A percentile compares a stretch with the other conserved stretches of the same genome.
Evolutionary conservation across 805 yeast species (phyloP).

Genomic region (Tetrapisispora phaffii): DNA sequence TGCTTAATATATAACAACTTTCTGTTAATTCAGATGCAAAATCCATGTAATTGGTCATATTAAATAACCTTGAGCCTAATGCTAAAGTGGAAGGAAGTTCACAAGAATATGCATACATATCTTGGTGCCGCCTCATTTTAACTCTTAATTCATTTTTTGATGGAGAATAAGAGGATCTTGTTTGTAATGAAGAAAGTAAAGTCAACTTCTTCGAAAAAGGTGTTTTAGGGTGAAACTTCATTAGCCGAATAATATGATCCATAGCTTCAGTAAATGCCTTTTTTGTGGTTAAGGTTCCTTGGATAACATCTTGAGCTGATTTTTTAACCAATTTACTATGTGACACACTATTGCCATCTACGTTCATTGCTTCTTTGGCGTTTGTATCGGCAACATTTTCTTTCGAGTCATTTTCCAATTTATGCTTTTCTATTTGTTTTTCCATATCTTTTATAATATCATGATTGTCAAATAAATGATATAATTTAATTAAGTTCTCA

Average conservation of each 20-base stretch:
- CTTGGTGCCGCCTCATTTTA: constrained; percentile 25
- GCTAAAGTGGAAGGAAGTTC: constrained; percentile 47
- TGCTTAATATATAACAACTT: constrained; percentile 40
- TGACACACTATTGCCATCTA: not conserved
- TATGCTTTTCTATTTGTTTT: not conserved
- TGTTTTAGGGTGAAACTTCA: constrained; percentile 38
- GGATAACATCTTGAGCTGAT: not conserved
- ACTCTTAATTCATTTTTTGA: constrained; percentile 19
- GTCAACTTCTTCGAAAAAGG: constrained; percentile 26
- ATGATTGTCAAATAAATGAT: constrained; percentile 34
- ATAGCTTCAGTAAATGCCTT: constrained; percentile 32
- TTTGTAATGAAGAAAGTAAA: constrained; percentile 13
- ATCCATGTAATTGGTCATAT: constrained; percentile 27
- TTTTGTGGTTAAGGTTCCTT: constrained; percentile 6
- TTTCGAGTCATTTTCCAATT: not conserved
- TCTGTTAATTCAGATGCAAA: constrained; percentile 37
- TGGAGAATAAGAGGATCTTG: constrained; percentile 14
- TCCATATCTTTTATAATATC: constrained; percentile 16
- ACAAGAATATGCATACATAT: constrained; percentile 42
- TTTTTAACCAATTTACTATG: not conserved
- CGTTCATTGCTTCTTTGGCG: not conserved
- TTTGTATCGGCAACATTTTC: not conserved
- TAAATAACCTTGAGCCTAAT: constrained; percentile 35
- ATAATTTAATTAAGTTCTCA: constrained; percentile 41
- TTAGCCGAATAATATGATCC: constrained; percentile 31